These are phyloP conservation scores for Clonostachys chloroleuca DNA, from an alignment of 2,329 filamentous ascomycete species.

Conservation along the genomic window DNA sequence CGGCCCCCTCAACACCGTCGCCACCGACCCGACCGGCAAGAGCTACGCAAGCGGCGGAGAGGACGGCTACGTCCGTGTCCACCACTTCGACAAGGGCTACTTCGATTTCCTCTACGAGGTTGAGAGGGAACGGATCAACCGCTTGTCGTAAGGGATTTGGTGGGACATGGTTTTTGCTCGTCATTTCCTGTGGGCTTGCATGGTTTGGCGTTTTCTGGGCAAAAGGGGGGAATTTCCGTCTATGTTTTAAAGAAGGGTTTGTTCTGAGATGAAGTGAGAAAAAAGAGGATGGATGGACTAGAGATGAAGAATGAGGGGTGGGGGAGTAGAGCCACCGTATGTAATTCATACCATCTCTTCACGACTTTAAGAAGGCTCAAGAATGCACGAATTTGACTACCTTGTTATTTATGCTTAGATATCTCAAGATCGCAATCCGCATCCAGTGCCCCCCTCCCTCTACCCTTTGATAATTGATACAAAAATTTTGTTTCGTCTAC, in stretches of 20 bases:
- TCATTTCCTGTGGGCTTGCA: constrained; percentile 34
- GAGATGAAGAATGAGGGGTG: neutral
- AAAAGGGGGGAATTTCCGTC: constrained; percentile 17
- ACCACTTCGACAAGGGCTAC: constrained; percentile 98
- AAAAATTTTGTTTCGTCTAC: neutral
- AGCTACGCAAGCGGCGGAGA: constrained; percentile 94
- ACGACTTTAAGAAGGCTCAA: neutral
- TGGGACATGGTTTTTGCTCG: no score
- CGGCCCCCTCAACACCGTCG: constrained; percentile 93
- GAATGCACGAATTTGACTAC: neutral
- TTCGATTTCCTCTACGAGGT: constrained; percentile 99
- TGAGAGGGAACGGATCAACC: constrained; percentile 71
- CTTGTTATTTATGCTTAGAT: neutral
- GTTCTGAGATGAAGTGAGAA: constrained; percentile 8
- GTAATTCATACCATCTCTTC: neutral
- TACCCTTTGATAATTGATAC: no score
- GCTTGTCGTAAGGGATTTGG: constrained; percentile 20
- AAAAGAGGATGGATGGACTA: constrained; percentile 8
- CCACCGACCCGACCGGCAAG: constrained; percentile 85
- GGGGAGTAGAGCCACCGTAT: neutral
- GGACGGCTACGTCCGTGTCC: constrained; percentile 96
- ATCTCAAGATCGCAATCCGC: neutral
- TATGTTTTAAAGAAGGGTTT: no score
- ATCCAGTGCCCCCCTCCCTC: no score
- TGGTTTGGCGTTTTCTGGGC: constrained; percentile 33